Conservation (phyloP, 306 rosid species). For the Glycine tomentella region DNA sequence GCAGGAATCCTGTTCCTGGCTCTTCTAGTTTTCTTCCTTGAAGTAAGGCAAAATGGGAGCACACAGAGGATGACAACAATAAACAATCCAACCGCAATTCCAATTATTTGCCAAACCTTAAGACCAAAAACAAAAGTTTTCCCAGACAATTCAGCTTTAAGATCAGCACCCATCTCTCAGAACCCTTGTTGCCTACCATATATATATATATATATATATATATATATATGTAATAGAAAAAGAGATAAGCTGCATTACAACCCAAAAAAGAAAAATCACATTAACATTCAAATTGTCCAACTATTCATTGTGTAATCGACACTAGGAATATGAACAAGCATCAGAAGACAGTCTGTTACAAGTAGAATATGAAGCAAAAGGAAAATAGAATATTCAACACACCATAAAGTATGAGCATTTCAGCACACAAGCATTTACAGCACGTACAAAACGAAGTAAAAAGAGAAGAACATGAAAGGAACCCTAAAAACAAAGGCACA, state of each 20-base stretch:
- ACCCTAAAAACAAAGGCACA: constrained; percentile 6
- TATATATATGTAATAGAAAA: not conserved
- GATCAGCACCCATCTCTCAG: constrained; percentile 64
- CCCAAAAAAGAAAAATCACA: not conserved
- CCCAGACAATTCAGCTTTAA: constrained; percentile 66
- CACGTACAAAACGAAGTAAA: not conserved
- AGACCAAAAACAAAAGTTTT: constrained; percentile 63
- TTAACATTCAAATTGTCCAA: constrained; percentile 23
- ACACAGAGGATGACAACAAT: constrained; percentile 71
- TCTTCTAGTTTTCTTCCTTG: constrained; percentile 73
- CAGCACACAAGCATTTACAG: not conserved
- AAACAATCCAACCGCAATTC: constrained; percentile 78
- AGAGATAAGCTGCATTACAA: constrained; percentile 23
- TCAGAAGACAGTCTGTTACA: not conserved
- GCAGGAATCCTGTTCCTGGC: constrained; percentile 56
- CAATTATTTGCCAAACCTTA: constrained; percentile 88
- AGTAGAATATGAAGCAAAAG: constrained; percentile 29
- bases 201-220: no score
- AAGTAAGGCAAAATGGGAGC: constrained; percentile 72
- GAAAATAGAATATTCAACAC: constrained; percentile 33
- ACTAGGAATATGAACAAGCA: no score
- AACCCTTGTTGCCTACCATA: constrained; percentile 43
- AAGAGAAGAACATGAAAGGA: not conserved
- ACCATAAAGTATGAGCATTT: constrained; percentile 8
- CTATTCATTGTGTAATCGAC: not conserved